Percentiles rank a stretch among this genome's conserved stretches.
phyloP scores from a whole-genome alignment of 495 filamentous ascomycete genomes.

The Hypoxylon intermedium region DNA sequence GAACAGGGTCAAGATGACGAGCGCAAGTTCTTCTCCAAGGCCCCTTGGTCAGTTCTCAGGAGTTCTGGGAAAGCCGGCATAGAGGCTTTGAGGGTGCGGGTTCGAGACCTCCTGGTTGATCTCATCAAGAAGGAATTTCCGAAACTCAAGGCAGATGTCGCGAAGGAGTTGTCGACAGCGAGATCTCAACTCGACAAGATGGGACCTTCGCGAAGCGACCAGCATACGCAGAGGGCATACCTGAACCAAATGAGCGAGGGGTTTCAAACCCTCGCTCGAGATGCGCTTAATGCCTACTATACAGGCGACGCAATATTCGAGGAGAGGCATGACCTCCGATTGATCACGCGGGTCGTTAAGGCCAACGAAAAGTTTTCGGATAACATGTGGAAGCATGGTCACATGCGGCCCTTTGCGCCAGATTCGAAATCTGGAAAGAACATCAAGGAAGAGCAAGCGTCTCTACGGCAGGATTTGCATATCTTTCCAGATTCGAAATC shows the following conservation, averaged over 20 bases:
- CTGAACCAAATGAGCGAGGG: slow-evolving; percentile 50
- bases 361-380: slow-evolving; percentile 53
- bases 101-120: slow-evolving; percentile 53
- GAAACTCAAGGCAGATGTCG: slow-evolving; percentile 55
- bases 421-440: background rate
- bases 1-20: slow-evolving; percentile 46
- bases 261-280: slow-evolving; percentile 51
- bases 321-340: slow-evolving; percentile 35
- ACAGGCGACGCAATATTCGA: slow-evolving; percentile 50
- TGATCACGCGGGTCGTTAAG: slow-evolving; percentile 56
- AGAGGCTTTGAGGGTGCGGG: slow-evolving; percentile 51
- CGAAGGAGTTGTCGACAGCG: slow-evolving; percentile 44
- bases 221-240: slow-evolving; percentile 33
- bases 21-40: slow-evolving; percentile 44
- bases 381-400: slow-evolving; percentile 48
- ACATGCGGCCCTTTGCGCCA: slow-evolving; percentile 46
- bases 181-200: slow-evolving; percentile 48
- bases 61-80: slow-evolving; percentile 58
- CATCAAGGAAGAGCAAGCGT: slow-evolving; percentile 5
- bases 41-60: slow-evolving; percentile 54
- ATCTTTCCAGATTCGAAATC: too few species aligned
- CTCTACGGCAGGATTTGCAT: background rate
- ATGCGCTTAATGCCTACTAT: slow-evolving; percentile 51
- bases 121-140: slow-evolving; percentile 62
- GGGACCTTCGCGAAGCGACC: slow-evolving; percentile 44